A percentile compares a stretch with the other conserved stretches of the same genome.
Evolutionary conservation across 208 protist genomes (phyloP).

Genomic region (Naegleria gruberi): DNA sequence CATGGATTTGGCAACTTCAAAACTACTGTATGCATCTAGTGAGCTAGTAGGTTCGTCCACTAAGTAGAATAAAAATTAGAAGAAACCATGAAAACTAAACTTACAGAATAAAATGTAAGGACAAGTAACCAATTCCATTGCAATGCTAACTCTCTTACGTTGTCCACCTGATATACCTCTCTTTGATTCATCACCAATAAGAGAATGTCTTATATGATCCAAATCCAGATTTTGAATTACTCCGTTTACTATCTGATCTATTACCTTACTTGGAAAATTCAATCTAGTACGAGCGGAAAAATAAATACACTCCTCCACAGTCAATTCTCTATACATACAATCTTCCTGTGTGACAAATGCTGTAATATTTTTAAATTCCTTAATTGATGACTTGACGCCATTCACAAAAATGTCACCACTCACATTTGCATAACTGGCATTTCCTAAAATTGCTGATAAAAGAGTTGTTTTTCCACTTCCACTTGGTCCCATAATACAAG

Average conservation of each 20-base stretch:
- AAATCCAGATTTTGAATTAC: slow-evolving; percentile 11
- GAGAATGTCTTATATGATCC: neutral
- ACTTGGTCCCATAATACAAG: neutral
- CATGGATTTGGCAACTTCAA: neutral
- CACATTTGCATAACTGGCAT: neutral
- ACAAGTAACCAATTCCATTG: slow-evolving; percentile 74
- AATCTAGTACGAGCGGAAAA: neutral
- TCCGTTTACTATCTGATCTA: neutral
- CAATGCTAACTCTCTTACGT: slow-evolving; percentile 73
- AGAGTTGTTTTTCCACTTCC: neutral
- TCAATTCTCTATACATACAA: slow-evolving; percentile 15
- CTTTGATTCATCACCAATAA: neutral
- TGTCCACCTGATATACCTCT: slow-evolving; percentile 72
- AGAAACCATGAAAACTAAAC: too few relatives aligned
- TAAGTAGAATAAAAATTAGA: too few relatives aligned
- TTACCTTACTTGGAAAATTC: neutral
- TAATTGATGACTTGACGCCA: neutral
- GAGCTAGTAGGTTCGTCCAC: too few relatives aligned
- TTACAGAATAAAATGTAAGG: slow-evolving; percentile 75
- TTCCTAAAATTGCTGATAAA: neutral
- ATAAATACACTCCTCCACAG: neutral
- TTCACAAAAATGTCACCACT: neutral
- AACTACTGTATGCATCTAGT: slow-evolving; percentile 14
- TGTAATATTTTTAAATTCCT: neutral
- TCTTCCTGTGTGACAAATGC: slow-evolving; percentile 36